Percentiles rank a stretch among this genome's conserved stretches.
These are phyloP conservation scores for Trichophyton rubrum DNA, from an alignment of 2,329 filamentous ascomycete species.

Conservation along the genomic window DNA sequence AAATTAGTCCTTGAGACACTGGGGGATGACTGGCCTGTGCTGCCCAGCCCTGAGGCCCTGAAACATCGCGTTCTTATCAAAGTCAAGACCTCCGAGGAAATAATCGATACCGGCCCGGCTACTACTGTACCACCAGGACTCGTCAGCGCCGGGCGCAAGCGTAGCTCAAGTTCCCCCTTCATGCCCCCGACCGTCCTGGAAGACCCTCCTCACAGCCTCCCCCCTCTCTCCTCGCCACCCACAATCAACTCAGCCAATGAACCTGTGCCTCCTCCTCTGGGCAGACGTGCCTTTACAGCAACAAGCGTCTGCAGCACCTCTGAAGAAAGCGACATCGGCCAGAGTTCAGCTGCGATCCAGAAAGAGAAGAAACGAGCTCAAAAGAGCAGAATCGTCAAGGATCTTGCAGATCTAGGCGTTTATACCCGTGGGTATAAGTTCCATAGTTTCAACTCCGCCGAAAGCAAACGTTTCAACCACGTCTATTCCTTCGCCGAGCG, in stretches of 20 bases:
- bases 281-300: constrained; percentile 41
- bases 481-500: constrained; percentile 91
- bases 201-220: constrained; percentile 37
- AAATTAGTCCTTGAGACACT: constrained; percentile 66
- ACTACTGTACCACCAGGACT: constrained; percentile 40
- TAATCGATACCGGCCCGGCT: constrained; percentile 29
- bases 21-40: constrained; percentile 50
- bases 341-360: constrained; percentile 40
- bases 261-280: constrained; percentile 37
- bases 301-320: constrained; percentile 48
- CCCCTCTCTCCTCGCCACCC: constrained; percentile 42
- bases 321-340: constrained; percentile 62
- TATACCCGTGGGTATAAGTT: constrained; percentile 71
- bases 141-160: constrained; percentile 32
- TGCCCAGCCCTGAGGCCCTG: constrained; percentile 78
- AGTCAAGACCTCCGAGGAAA: constrained; percentile 55
- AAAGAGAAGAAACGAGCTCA: constrained; percentile 50
- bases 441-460: constrained; percentile 60
- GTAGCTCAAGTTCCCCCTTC: constrained; percentile 69
- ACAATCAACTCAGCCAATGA: constrained; percentile 40
- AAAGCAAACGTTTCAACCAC: constrained; percentile 82
- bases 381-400: constrained; percentile 72
- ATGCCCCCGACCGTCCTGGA: constrained; percentile 52
- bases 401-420: constrained; percentile 74
- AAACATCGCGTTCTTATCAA: constrained; percentile 80